Percentiles rank a stretch among this genome's conserved stretches.
These are phyloP conservation scores for Nitzschia sp. DNA, from an alignment of 108 stramenopile species.

Conservation along the genomic window DNA sequence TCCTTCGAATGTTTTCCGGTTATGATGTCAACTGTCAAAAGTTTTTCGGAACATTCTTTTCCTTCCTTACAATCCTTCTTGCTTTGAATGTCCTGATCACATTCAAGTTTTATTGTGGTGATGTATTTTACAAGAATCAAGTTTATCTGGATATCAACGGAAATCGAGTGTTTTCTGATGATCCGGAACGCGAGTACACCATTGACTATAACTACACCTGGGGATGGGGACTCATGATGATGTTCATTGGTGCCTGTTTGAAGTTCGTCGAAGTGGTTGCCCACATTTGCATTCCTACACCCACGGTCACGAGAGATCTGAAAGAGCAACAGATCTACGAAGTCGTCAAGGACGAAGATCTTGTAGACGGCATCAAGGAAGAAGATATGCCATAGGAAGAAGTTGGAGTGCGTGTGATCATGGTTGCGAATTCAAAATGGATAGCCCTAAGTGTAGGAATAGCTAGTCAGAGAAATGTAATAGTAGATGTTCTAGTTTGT, in stretches of 20 bases:
- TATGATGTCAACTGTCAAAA: constrained; percentile 53
- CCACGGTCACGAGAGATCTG: constrained; percentile 27
- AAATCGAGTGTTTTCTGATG: neutral
- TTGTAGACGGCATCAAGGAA: no score
- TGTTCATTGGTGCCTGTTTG: constrained; percentile 24
- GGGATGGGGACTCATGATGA: constrained; percentile 27
- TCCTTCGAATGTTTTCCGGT: constrained; percentile 35
- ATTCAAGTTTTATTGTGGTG: constrained; percentile 27
- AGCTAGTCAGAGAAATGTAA: no score
- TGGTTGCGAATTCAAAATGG: no score
- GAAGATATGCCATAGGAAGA: no score
- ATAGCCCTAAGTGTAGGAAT: no score
- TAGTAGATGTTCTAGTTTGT: no score
- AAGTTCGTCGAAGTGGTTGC: constrained; percentile 32
- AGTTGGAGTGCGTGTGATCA: no score
- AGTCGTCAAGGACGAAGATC: constrained; percentile 13
- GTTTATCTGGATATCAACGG: constrained; percentile 17
- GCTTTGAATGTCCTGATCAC: constrained; percentile 26
- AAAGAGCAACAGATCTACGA: constrained; percentile 45
- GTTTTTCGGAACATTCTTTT: constrained; percentile 15
- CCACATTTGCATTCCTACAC: constrained; percentile 34
- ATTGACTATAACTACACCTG: constrained; percentile 20
- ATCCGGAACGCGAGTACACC: neutral
- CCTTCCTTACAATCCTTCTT: constrained; percentile 25
- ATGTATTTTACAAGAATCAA: constrained; percentile 19